phyloP scores from a whole-genome alignment of 176 grass and related monocot genomes.

The Carex myosuroides region DNA sequence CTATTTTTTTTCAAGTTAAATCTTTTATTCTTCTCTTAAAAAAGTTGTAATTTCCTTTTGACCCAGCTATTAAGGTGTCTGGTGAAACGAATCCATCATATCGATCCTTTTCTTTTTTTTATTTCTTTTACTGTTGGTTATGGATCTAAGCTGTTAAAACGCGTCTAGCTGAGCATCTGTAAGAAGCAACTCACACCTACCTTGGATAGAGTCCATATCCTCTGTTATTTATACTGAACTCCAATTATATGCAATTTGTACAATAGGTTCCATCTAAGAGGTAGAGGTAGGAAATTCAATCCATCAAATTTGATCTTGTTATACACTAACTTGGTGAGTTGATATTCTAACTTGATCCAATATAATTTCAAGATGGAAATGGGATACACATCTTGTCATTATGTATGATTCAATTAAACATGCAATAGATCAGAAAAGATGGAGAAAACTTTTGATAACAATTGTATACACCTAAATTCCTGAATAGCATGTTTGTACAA shows the following conservation, averaged over 20 bases:
- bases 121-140: background rate
- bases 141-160: conserved; percentile 60
- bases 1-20: background rate
- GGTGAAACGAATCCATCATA: background rate
- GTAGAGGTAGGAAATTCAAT: background rate
- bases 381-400: background rate
- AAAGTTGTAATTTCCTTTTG: background rate
- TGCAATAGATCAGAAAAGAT: background rate
- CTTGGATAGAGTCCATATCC: background rate
- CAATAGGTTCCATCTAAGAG: background rate
- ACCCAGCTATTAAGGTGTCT: background rate
- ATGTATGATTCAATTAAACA: background rate
- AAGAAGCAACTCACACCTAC: conserved; percentile 11
- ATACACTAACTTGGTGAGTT: background rate
- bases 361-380: background rate
- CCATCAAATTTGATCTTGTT: background rate
- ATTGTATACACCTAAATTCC: background rate
- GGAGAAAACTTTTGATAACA: background rate
- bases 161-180: conserved; percentile 32
- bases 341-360: background rate
- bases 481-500: background rate
- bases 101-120: background rate
- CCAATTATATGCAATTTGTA: background rate
- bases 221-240: background rate
- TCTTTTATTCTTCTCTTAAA: background rate